These are phyloP conservation scores for Blepharisma undulans DNA, from an alignment of 169 alveolate species.

Conservation along the genomic window DNA sequence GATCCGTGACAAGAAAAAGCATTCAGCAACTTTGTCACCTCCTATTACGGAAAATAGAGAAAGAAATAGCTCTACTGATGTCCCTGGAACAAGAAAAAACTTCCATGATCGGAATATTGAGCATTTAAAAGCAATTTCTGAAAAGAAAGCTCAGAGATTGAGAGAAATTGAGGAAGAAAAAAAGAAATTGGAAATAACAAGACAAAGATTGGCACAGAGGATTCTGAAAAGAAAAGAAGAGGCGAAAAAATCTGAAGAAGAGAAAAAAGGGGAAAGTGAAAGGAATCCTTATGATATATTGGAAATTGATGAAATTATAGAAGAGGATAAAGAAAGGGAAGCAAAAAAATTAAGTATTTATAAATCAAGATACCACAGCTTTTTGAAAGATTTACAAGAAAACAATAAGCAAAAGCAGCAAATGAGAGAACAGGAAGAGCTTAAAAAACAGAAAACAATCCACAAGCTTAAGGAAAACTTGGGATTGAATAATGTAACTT, in stretches of 20 bases:
- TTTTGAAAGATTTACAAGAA: constrained; percentile 26
- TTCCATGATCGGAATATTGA: constrained; percentile 26
- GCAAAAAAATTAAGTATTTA: neutral
- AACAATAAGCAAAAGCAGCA: constrained; percentile 11
- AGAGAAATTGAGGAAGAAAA: constrained; percentile 9
- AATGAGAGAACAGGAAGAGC: neutral
- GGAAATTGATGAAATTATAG: neutral
- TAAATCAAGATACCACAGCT: constrained; percentile 5
- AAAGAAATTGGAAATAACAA: constrained; percentile 4
- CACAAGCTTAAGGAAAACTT: constrained; percentile 18
- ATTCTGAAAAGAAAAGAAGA: constrained; percentile 5
- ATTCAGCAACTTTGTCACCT: neutral
- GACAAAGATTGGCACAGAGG: constrained; percentile 20
- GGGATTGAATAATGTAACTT: neutral
- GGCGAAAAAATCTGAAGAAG: neutral
- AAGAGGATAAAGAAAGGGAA: neutral
- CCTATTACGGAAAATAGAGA: neutral
- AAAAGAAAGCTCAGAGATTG: neutral
- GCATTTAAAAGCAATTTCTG: constrained; percentile 13
- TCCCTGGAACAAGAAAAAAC: neutral
- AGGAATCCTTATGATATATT: neutral
- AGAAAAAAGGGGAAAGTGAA: neutral
- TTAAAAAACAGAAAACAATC: neutral
- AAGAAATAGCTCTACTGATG: neutral
- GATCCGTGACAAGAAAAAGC: neutral